Conservation (phyloP, 2,329 filamentous ascomycete genomes). For the Chaetomium sp. region DNA sequence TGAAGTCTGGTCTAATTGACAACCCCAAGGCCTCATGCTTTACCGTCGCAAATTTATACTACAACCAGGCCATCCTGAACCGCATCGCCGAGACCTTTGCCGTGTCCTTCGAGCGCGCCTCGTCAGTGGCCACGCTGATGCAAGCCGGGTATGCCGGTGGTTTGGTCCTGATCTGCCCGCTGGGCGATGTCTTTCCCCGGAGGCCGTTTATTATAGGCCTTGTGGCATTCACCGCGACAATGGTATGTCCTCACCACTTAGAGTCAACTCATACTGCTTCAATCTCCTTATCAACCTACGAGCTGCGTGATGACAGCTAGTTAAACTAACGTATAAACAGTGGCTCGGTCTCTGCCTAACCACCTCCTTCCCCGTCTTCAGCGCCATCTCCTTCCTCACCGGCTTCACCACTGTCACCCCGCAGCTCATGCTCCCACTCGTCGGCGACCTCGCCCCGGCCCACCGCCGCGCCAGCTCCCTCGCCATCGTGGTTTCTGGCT, state of each 20-base stretch:
- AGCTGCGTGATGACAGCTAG: too few relatives aligned
- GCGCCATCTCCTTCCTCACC: conserved; percentile 63
- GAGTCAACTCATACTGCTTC: not conserved
- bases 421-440: conserved; percentile 71
- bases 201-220: conserved; percentile 63
- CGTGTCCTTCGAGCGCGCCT: conserved; percentile 62
- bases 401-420: conserved; percentile 77
- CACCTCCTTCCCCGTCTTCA: conserved; percentile 55
- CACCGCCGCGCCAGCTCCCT: conserved; percentile 62
- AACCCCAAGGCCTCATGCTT: conserved; percentile 49
- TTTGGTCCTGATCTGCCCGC: conserved; percentile 65
- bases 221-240: conserved; percentile 59
- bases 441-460: conserved; percentile 69
- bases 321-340: conserved; percentile 22
- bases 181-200: conserved; percentile 64
- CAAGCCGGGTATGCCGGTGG: conserved; percentile 75
- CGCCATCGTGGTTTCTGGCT: conserved; percentile 67
- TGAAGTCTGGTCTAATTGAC: not conserved
- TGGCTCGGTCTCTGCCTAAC: conserved; percentile 70
- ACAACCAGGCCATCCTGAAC: conserved; percentile 73
- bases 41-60: conserved; percentile 76
- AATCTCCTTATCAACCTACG: not conserved
- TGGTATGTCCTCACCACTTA: conserved; percentile 42
- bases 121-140: conserved; percentile 64
- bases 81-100: conserved; percentile 64